Base-by-base conservation (phyloP, 164 flowering plant genomes). In the Stephania japonica region DNA sequence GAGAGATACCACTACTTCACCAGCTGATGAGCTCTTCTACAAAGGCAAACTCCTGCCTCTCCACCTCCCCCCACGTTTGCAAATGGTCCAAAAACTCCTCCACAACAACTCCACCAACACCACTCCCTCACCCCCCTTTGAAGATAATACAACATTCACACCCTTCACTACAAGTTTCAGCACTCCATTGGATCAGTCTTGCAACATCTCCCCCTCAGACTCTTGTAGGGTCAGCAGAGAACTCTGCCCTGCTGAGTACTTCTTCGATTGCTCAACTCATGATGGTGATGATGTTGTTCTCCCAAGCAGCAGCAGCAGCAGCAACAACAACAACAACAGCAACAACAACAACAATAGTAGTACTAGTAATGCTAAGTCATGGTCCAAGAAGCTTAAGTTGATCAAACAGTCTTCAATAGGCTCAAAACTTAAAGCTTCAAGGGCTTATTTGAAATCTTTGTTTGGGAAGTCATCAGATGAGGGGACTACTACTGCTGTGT, bases 1-100 rank as follows among this genome's bases (percentile, higher is more conserved):
- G 6, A 87, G 47, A 72, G 87, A 82, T 5, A 7, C 79, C 66
- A 75, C 80, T 5, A 78, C 91, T 61, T 88, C 89, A 10, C 90
- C 97, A 3, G 98, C 95, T 67, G 97, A 94, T 83, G 95, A 92
- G 63, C 97, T 94, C 73, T 94, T 94, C 85, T 90, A 91, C 84
- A 89, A 87, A 62, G 98, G 98, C 12, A 90, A 91, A 19, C 93
- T 94, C 66, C 88, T 94, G 3, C 97, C 94, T 68, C 98, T 94
- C 53, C 92, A 91, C 73, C 93, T 88, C 75, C 96, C 94, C 24
- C 97, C 91, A 10, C 85, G 95, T 21, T 61, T 89, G 38, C 91
- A 85, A 77, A 91, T 93, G 98, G 89, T 90, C 53, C 84, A 86
- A 69, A 85, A 83, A 8, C 92, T 89, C 75, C 82, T 87, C 68